These are phyloP conservation scores for Forsythia viridissima DNA, from an alignment of 257 asterid species.

Conservation along the genomic window DNA sequence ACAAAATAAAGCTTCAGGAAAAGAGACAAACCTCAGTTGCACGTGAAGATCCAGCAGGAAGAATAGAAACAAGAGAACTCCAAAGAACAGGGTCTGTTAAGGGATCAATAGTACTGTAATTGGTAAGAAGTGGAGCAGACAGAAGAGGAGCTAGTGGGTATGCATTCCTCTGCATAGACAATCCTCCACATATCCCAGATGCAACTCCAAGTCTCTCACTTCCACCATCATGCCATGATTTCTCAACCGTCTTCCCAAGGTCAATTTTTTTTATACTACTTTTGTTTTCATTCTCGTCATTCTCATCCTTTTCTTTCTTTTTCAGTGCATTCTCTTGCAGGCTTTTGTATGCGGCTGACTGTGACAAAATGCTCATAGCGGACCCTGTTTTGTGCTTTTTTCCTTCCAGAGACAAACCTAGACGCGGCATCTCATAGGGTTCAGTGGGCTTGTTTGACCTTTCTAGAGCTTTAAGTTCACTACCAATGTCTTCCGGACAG, in stretches of 20 bases:
- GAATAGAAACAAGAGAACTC: conserved; percentile 72
- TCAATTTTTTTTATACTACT: conserved; percentile 47
- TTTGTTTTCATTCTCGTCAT: conserved; percentile 78
- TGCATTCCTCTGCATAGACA: conserved; percentile 55
- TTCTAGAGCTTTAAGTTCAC: conserved; percentile 71
- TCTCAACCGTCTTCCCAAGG: conserved; percentile 63
- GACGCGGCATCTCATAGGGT: conserved; percentile 90
- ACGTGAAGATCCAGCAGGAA: conserved; percentile 73
- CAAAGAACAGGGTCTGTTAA: conserved; percentile 81
- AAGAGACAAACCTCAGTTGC: conserved; percentile 62
- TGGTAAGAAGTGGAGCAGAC: conserved; percentile 81
- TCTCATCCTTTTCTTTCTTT: conserved; percentile 64
- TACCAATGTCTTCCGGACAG: conserved; percentile 60
- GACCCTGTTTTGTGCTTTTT: conserved; percentile 58
- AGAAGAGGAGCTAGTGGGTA: conserved; percentile 67
- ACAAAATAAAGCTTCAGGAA: conserved; percentile 2
- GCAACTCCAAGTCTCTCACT: conserved; percentile 58
- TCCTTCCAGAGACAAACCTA: conserved; percentile 69
- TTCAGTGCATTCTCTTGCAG: conserved; percentile 71
- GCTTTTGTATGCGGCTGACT: conserved; percentile 78
- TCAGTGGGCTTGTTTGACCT: conserved; percentile 63
- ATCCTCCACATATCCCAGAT: conserved; percentile 62
- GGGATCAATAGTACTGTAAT: conserved; percentile 67
- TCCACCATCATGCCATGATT: conserved; percentile 56
- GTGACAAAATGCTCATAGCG: conserved; percentile 75